Evolutionary conservation across 805 yeast species (phyloP), one percentile per base, ranked within the genome.

Genomic region (Nakazawaea wyomingensis): DNA sequence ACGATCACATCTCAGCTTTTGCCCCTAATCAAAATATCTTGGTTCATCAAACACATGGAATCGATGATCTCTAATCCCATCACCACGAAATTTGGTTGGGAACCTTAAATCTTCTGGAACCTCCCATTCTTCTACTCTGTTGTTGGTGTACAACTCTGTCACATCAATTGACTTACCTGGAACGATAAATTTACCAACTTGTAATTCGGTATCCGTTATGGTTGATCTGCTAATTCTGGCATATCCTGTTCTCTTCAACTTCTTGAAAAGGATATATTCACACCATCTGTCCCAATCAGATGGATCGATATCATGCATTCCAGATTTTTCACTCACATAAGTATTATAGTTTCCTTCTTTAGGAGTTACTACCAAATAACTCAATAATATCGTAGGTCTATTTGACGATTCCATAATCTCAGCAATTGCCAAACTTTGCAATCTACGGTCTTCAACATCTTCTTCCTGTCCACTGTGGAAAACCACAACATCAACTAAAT

Each of bases 391-490:
- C 59, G 87, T 66, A n/a, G 98, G 99, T 45, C 88, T 76, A 34
- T 78, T 70, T n/a, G 85, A 74, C 13, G 80, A 70, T 2, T 84
- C 91, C 96, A 93, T 88, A 35, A 93, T 71, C 29, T 79, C 80
- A 26, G 84, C 75, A 34, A 93, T 71, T 2, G 78, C 85, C 48
- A 79, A 70, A 53, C 91, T 78, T 66, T 93, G 99, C 52, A 88
- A 68, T 52, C 93, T 71, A 55, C 99, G 78, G 63, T 93, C 99
- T 59, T 89, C 96, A 3, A 71, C 89, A 60, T 93, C 99, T 68
- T 93, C 98, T 61, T 93, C 98, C 66, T 93, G 99, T 4, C 99
- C 99, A 35, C 93, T 80, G 61, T 93, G 99, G 85, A 93, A 93
- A 19, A 93, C 99, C 45, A 93, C 91, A 19, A 93, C 86, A 60